A percentile compares a stretch with the other conserved stretches of the same genome.
phyloP scores from a whole-genome alignment of 2,329 filamentous ascomycete genomes.

The Parastagonospora nodorum region DNA sequence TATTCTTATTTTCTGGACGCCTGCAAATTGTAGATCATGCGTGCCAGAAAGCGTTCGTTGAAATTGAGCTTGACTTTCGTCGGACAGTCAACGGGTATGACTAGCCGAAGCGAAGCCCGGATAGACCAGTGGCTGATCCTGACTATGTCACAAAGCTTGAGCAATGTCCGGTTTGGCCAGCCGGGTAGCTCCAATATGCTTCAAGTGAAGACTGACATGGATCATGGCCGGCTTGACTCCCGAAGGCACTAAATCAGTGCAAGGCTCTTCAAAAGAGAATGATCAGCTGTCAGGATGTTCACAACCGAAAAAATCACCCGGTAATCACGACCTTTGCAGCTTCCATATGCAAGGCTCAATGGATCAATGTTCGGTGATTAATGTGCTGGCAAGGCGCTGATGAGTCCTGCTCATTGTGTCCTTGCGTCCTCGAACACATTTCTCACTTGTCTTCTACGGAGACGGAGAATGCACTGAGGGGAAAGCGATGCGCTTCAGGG shows the following conservation, averaged over 20 bases:
- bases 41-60: slow-evolving; percentile 3
- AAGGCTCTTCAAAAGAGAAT: too few species aligned
- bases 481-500: slow-evolving; percentile 12
- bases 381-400: neutral
- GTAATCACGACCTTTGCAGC: too few species aligned
- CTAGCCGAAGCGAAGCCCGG: slow-evolving; percentile 10
- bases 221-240: neutral
- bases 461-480: slow-evolving; percentile 23
- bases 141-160: neutral
- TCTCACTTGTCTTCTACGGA: neutral
- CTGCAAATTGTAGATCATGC: slow-evolving; percentile 12
- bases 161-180: neutral
- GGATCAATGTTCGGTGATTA: too few species aligned
- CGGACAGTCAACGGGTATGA: slow-evolving; percentile 9
- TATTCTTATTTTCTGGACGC: slow-evolving; percentile 3
- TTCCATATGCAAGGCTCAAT: too few species aligned
- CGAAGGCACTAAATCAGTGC: too few species aligned
- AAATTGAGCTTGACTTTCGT: slow-evolving; percentile 3
- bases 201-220: neutral
- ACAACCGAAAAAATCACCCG: too few species aligned
- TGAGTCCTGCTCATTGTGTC: neutral
- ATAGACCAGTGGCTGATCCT: neutral
- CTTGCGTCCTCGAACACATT: neutral
- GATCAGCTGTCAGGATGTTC: too few species aligned
- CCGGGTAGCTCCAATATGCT: neutral